Evolutionary conservation across 2,329 filamentous ascomycete genomes (phyloP).

Genomic region (Fusarium solani-melongenae): DNA sequence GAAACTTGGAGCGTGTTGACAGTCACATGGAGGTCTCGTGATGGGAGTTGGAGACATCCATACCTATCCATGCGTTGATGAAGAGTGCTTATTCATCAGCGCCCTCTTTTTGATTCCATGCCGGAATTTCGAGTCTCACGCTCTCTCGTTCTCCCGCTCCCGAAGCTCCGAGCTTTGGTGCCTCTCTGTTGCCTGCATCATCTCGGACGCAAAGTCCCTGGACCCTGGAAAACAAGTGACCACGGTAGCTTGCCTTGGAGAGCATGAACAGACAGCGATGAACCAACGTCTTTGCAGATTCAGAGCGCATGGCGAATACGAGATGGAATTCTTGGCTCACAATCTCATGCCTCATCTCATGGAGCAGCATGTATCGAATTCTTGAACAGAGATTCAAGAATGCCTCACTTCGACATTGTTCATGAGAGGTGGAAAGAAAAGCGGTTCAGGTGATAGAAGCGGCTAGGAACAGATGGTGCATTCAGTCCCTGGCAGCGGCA

Average conservation of each 20-base stretch:
- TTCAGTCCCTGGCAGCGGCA: slow-evolving; percentile 9
- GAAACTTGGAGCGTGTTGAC: slow-evolving; percentile 16
- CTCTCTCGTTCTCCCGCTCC: background rate
- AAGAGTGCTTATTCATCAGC: background rate
- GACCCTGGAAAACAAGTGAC: background rate
- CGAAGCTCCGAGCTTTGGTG: background rate
- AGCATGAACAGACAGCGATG: background rate
- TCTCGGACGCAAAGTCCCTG: background rate
- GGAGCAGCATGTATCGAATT: background rate
- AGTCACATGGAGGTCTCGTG: slow-evolving; percentile 28
- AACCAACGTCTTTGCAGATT: background rate
- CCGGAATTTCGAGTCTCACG: background rate
- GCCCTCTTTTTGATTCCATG: background rate
- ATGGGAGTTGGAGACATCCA: slow-evolving; percentile 8
- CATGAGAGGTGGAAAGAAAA: background rate
- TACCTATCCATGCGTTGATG: background rate
- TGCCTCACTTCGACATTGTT: background rate
- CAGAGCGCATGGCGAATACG: background rate
- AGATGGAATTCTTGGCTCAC: background rate
- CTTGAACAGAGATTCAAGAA: background rate
- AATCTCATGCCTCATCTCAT: background rate
- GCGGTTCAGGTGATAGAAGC: slow-evolving; percentile 9
- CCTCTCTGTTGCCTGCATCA: background rate
- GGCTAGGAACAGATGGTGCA: background rate
- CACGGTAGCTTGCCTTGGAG: background rate